These are phyloP conservation scores for Chaetomium sp. DNA, from an alignment of 2,329 filamentous ascomycete genomes.

Conservation along the genomic window DNA sequence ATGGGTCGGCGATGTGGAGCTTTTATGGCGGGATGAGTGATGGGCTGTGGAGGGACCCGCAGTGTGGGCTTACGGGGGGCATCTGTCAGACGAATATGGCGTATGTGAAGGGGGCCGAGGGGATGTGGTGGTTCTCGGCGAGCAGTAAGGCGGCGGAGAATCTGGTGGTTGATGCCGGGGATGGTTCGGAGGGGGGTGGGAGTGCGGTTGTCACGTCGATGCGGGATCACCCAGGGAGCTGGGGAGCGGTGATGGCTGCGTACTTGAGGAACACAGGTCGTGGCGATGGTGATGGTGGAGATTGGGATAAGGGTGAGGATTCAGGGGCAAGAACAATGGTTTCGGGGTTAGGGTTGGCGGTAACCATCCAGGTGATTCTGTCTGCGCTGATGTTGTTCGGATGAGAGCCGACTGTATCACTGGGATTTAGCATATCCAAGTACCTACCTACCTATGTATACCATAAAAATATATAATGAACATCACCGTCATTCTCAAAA, in stretches of 20 bases:
- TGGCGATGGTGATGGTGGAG: background rate
- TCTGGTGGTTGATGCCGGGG: conserved; percentile 37
- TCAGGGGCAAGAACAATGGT: background rate
- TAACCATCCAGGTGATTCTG: background rate
- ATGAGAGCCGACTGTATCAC: background rate
- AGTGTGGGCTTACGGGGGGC: conserved; percentile 33
- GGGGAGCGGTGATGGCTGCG: conserved; percentile 39
- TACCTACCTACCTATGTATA: background rate
- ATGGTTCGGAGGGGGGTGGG: conserved; percentile 17
- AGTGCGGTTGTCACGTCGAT: conserved; percentile 27
- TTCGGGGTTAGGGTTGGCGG: conserved; percentile 7
- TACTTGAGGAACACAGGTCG: conserved; percentile 33
- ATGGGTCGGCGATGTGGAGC: conserved; percentile 42
- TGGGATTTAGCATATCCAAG: too few species aligned
- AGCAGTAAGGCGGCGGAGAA: conserved; percentile 38
- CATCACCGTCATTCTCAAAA: background rate
- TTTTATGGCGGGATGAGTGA: conserved; percentile 42
- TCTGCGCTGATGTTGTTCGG: conserved; percentile 1
- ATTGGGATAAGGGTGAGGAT: background rate
- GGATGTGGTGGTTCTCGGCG: conserved; percentile 38
- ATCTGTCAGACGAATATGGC: conserved; percentile 38
- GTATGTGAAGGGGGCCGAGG: conserved; percentile 34
- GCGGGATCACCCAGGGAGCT: conserved; percentile 35
- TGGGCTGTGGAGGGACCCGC: conserved; percentile 32
- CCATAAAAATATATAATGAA: background rate